Evolutionary conservation across 495 filamentous ascomycete genomes (phyloP).

Genomic region (Tuber microsphaerosporum): DNA sequence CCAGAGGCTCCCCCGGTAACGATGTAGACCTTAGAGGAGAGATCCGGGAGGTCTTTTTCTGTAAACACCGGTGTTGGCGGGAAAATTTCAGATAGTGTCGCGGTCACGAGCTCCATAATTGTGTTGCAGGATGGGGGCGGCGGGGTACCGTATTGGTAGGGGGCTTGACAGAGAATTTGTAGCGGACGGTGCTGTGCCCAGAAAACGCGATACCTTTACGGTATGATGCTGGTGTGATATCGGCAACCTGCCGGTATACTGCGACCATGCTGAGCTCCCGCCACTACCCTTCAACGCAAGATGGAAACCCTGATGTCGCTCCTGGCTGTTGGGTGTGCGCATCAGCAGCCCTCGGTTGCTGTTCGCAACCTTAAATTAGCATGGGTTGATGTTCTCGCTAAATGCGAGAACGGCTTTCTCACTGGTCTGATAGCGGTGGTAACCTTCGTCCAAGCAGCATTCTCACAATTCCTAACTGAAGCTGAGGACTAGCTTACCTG

Average conservation of each 20-base stretch:
- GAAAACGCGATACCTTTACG: not conserved
- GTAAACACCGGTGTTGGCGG: conserved; percentile 20
- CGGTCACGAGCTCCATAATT: not conserved
- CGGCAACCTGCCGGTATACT: not conserved
- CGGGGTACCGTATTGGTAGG: not conserved
- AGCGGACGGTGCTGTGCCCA: too few species aligned
- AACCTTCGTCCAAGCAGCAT: too few species aligned
- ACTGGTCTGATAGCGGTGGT: too few species aligned
- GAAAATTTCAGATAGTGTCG: conserved; percentile 4
- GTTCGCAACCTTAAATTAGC: too few species aligned
- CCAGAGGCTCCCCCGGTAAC: conserved; percentile 46
- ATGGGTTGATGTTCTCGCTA: too few species aligned
- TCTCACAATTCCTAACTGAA: too few species aligned
- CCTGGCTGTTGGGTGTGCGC: conserved; percentile 44
- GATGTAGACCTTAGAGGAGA: conserved; percentile 26
- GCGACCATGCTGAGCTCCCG: not conserved
- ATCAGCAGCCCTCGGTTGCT: too few species aligned
- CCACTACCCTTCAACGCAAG: not conserved
- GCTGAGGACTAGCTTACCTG: too few species aligned
- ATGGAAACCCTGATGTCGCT: conserved; percentile 38
- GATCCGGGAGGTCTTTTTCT: conserved; percentile 22
- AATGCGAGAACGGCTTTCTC: too few species aligned
- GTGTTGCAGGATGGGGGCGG: not conserved
- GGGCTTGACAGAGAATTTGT: too few species aligned
- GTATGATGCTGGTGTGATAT: not conserved